Percentiles rank a stretch among this genome's conserved stretches.
Conservation (phyloP, 2,329 filamentous ascomycete genomes). For the Boeremia exigua region DNA sequence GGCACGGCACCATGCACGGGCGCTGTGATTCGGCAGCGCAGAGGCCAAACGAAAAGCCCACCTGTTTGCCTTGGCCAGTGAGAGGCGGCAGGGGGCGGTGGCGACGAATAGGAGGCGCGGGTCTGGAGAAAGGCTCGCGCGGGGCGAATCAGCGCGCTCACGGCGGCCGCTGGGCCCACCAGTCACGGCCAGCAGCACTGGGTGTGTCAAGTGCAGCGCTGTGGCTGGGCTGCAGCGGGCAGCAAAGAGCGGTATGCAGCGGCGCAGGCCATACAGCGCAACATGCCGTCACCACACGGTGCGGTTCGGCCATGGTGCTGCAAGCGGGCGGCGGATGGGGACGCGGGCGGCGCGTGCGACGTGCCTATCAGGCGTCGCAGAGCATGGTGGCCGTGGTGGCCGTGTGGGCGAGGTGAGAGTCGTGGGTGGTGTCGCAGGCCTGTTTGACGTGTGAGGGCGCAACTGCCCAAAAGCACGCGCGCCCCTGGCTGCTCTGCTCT, state of each 20-base stretch:
- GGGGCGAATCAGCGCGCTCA: conserved; percentile 26
- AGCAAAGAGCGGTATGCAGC: conserved; percentile 10
- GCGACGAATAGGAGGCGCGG: conserved; percentile 22
- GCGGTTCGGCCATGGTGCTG: neutral
- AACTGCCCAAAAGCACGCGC: conserved; percentile 25
- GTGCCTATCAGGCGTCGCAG: conserved; percentile 29
- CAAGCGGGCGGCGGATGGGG: conserved; percentile 7
- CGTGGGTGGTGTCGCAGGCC: conserved; percentile 28
- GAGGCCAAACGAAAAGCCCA: conserved; percentile 9
- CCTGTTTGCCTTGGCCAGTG: conserved; percentile 11
- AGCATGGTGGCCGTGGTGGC: conserved; percentile 29
- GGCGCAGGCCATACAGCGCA: conserved; percentile 10
- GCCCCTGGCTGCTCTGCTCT: neutral
- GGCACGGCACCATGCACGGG: conserved; percentile 1
- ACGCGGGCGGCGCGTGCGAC: conserved; percentile 9
- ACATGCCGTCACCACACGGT: conserved; percentile 4
- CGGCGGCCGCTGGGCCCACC: neutral
- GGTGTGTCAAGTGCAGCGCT: conserved; percentile 10
- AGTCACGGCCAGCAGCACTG: neutral
- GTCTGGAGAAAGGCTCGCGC: conserved; percentile 13
- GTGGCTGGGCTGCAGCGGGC: conserved; percentile 3
- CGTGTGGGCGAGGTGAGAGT: no score
- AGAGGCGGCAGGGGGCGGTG: conserved; percentile 16
- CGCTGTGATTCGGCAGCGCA: conserved; percentile 9
- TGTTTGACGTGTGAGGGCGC: conserved; percentile 31